A percentile compares a stretch with the other conserved stretches of the same genome.
These are phyloP conservation scores for Microdochium bolleyi DNA, from an alignment of 2,329 filamentous ascomycete species.

Conservation along the genomic window DNA sequence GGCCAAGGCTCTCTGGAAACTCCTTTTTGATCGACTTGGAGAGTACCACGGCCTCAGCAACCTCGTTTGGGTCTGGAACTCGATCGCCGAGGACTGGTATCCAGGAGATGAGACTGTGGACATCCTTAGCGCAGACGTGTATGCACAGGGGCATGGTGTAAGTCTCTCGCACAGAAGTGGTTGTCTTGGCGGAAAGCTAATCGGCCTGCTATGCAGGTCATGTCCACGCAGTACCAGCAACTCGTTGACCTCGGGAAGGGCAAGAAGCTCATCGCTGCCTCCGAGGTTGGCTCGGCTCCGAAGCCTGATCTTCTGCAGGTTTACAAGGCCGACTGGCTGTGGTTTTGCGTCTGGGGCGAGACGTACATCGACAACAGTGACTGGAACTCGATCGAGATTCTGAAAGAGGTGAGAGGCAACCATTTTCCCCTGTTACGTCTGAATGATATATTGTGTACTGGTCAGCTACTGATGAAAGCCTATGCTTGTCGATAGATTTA, in stretches of 20 bases:
- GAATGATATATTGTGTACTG: no score
- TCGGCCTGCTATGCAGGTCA: slow-evolving; percentile 17
- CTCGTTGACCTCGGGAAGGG: slow-evolving; percentile 32
- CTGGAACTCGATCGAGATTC: slow-evolving; percentile 30
- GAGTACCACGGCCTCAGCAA: slow-evolving; percentile 35
- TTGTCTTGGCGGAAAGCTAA: slow-evolving; percentile 1
- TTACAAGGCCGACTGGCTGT: slow-evolving; percentile 38
- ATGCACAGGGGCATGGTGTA: slow-evolving; percentile 33
- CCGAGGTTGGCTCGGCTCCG: slow-evolving; percentile 38
- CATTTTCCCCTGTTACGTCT: background rate
- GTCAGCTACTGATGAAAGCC: no score
- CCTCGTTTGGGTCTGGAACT: slow-evolving; percentile 43
- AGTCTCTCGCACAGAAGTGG: slow-evolving; percentile 6
- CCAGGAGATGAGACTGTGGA: slow-evolving; percentile 36
- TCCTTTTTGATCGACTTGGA: slow-evolving; percentile 35
- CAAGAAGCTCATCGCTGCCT: slow-evolving; percentile 36
- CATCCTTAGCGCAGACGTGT: slow-evolving; percentile 36
- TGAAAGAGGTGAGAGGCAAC: slow-evolving; percentile 22
- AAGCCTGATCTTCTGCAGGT: slow-evolving; percentile 29
- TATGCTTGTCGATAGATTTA: slow-evolving; percentile 14
- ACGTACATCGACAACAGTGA: slow-evolving; percentile 30
- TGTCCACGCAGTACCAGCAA: slow-evolving; percentile 33
- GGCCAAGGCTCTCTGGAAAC: slow-evolving; percentile 31
- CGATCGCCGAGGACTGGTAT: slow-evolving; percentile 34
- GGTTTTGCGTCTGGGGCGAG: slow-evolving; percentile 36